Evolutionary conservation across 2,329 filamentous ascomycete genomes (phyloP), one percentile per base, ranked within the genome.

Genomic region (Alternaria sp.): DNA sequence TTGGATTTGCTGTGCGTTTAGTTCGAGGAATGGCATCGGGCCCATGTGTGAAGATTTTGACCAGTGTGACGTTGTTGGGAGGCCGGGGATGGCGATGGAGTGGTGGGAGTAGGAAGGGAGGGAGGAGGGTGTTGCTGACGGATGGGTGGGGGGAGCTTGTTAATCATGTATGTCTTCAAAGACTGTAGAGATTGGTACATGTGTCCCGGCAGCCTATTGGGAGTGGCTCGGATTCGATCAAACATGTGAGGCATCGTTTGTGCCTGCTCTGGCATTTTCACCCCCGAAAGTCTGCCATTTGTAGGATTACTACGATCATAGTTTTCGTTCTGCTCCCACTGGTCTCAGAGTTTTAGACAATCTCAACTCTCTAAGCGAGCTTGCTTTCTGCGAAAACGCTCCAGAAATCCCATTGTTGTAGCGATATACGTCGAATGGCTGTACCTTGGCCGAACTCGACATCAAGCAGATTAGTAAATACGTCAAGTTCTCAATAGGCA

Each of bases 1-100:
- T 36, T 49, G 31, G 31, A 49, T 49, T n/a, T 49, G 45, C 45
- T 49, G 45, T 36, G 45, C 45, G 33, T 34, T 37, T 34, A 37
- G 33, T 50, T 24, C 21, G 17, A 26, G 42, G 26, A 45, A 28
- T 23, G 24, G 42, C 24, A 24, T 23, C 24, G 39, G 42, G 2
- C 45, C 45, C 26, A 49, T 49, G 29, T 36, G 45, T 49, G 33
- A 33, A 31, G 14, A 14, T 17, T 26, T 17, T 21, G 45, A 34
- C 13, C 11, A 49, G 31, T 36, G 45, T 49, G 45, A 49, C 21
- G 23, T 36, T 36, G 21, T 36, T 49, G 31, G 45, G 3, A 8
- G 31, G 13, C 45, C 21, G 42, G 28, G 28, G 28, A 45, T 33
- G 42, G 17, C 17, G n/a, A 2, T 21, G 24, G 41, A 29, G 23